Evolutionary conservation across 345 rosid genomes (phyloP), one percentile per base, ranked within the genome.

Genomic region (Ailanthus altissimus): DNA sequence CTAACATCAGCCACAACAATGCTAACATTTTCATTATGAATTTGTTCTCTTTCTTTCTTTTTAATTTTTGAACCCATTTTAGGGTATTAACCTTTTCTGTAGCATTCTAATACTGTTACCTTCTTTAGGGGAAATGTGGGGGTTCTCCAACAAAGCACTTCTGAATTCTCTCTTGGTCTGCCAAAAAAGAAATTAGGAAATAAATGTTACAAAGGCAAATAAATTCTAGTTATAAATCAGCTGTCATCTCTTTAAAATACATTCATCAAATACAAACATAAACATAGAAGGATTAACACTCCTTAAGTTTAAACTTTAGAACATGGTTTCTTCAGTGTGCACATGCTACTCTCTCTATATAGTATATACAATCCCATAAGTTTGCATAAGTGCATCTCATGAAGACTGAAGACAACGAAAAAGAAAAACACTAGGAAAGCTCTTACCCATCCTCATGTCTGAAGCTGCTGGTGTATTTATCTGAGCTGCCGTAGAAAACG

Each of bases 101-200:
- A 23, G 18, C 36, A 47, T 40, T 51, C 74, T 62, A 45, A 13
- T 14, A 43, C 23, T 26, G 64, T 84, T 85, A 91, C 97, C 97
- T 90, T 87, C 74, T 76, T 77, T 60, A 79, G 28, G 1, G 89
- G 86, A 81, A 84, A 81, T 32, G 70, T 59, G 0, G 91, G 88
- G 45, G 90, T 89, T 81, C 87, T 88, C 98, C 97, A 91, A 74
- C 98, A 87, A 73, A 86, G 85, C 28, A 86, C 67, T 70, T 78
- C 81, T 0, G 89, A 73, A 65, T 79, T 78, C 77, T 88, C 91
- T 79, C 82, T 83, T 50, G 21, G 4, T 74, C 97, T 92, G 93
- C 85, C 65, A 60, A 69, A 81, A 79, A 60, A 73, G 42, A 32
- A 43, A 53, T n/a, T 40, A 15, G 59, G 46, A 46, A 58, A 28